Percentiles rank a stretch among this genome's conserved stretches.
phyloP scores from a whole-genome alignment of 2,329 filamentous ascomycete genomes.

The Cadophora sp. region DNA sequence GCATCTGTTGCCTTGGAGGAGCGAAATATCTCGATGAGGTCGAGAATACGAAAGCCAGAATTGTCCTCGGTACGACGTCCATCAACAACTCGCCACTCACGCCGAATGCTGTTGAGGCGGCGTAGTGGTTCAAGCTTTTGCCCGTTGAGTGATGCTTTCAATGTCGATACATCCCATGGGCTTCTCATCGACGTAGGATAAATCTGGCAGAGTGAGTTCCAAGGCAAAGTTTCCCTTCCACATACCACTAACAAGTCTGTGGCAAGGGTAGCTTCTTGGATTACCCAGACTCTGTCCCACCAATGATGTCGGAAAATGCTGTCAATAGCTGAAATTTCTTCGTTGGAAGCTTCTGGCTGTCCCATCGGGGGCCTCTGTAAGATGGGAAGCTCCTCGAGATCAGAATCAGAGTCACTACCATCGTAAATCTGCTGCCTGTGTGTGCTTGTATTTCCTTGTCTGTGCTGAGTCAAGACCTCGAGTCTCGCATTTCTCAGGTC shows the following conservation, averaged over 20 bases:
- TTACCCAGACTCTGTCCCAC: background rate
- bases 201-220: background rate
- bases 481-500: background rate
- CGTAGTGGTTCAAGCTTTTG: background rate
- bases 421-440: background rate
- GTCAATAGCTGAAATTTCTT: background rate
- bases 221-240: background rate
- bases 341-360: background rate
- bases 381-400: background rate
- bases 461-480: background rate
- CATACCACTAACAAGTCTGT: background rate
- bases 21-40: background rate
- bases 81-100: background rate
- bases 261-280: background rate
- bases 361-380: background rate
- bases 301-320: background rate
- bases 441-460: background rate
- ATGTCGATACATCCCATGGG: background rate
- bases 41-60: background rate
- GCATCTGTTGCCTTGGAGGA: background rate
- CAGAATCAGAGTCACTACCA: background rate
- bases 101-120: background rate
- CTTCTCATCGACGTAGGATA: background rate
- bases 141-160: background rate
- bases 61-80: background rate